These are phyloP conservation scores for Myotisia sp. DNA, from an alignment of 2,329 filamentous ascomycete genomes.

Conservation along the genomic window DNA sequence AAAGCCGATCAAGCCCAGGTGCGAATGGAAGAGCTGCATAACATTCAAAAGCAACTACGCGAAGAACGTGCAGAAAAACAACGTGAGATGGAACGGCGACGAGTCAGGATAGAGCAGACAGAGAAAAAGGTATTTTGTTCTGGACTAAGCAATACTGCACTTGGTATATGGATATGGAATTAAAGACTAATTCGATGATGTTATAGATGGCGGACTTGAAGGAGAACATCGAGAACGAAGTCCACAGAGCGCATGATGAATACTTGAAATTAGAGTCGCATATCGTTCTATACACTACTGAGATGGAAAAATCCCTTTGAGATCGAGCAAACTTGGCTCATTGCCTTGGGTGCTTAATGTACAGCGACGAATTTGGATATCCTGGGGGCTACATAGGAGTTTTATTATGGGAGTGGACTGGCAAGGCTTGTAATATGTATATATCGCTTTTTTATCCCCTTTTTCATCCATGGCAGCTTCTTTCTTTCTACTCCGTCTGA, in stretches of 20 bases:
- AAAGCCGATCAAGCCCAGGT: constrained; percentile 70
- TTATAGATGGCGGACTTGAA: constrained; percentile 87
- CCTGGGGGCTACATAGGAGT: constrained; percentile 2
- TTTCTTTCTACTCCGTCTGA: constrained; percentile 2
- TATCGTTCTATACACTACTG: constrained; percentile 92
- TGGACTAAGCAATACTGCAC: constrained; percentile 3
- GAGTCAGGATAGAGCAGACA: constrained; percentile 91
- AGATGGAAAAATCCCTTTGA: constrained; percentile 84
- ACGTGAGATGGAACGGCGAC: constrained; percentile 78
- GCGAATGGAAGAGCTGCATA: constrained; percentile 79
- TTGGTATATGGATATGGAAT: constrained; percentile 1
- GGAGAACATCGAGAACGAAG: constrained; percentile 90
- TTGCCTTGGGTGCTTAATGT: constrained; percentile 19
- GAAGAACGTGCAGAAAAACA: constrained; percentile 78
- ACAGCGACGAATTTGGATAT: constrained; percentile 15
- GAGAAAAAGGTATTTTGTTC: constrained; percentile 76
- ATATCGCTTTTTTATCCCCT: constrained; percentile 1
- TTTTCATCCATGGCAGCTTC: constrained; percentile 4
- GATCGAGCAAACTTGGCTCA: constrained; percentile 3
- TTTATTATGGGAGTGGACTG: constrained; percentile 16
- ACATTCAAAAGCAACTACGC: constrained; percentile 62
- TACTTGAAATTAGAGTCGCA: constrained; percentile 97
- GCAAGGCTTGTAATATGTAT: constrained; percentile 9
- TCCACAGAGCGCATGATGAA: constrained; percentile 79
- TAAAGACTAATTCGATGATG: constrained; percentile 11